Conservation (phyloP, 306 rosid genomes). For the Quercus wislizeni region DNA sequence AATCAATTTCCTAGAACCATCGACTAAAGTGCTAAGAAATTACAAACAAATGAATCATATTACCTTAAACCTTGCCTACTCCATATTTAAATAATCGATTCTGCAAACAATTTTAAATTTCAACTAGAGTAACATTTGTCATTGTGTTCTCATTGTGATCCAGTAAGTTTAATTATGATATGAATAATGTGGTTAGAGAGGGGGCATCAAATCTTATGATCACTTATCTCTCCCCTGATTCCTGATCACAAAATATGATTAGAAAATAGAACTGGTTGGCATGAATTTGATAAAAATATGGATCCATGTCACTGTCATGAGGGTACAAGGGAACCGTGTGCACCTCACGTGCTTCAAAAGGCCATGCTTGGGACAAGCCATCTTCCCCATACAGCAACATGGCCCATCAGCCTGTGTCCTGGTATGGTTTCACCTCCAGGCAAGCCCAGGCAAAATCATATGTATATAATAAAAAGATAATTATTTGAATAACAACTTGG, state of each 20-base stretch:
- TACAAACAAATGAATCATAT: no score
- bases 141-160: neutral
- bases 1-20: no score
- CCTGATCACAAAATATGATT: neutral
- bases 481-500: neutral
- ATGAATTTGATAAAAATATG: neutral
- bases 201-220: neutral
- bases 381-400: neutral
- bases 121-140: no score
- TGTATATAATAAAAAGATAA: neutral
- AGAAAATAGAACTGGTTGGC: neutral
- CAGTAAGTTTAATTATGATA: neutral
- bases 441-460: no score
- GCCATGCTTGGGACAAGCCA: neutral
- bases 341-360: neutral
- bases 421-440: no score
- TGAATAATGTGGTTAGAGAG: neutral
- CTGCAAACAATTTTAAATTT: no score
- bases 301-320: neutral
- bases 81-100: no score
- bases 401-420: neutral
- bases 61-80: no score
- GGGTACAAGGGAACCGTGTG: neutral
- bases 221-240: neutral
- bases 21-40: no score